phyloP scores from a whole-genome alignment of 2,329 filamentous ascomycete species.

The Hypocreales sp. region DNA sequence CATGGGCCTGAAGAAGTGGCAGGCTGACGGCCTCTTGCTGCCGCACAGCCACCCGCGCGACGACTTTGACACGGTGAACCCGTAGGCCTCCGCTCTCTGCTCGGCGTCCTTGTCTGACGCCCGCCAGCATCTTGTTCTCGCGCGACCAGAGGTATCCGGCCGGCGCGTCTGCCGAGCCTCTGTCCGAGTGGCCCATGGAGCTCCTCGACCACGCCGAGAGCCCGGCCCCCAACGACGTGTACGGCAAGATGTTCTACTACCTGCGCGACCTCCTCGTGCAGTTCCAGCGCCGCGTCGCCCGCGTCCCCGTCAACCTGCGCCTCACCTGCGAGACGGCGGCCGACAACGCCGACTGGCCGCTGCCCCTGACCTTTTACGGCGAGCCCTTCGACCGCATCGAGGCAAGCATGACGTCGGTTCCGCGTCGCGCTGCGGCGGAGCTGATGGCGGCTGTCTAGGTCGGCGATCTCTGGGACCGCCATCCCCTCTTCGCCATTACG shows the following conservation, averaged over 20 bases:
- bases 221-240: constrained; percentile 9
- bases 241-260: constrained; percentile 14
- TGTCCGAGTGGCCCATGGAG: constrained; percentile 13
- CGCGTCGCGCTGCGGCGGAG: too few species aligned
- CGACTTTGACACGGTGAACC: constrained; percentile 6
- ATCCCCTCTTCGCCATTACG: constrained; percentile 3
- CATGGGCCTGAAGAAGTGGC: constrained; percentile 7
- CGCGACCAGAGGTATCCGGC: neutral
- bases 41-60: constrained; percentile 8
- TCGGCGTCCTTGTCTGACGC: too few species aligned
- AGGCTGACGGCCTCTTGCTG: constrained; percentile 8
- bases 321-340: neutral
- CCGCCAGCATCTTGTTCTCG: constrained; percentile 6
- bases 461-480: constrained; percentile 6
- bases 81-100: constrained; percentile 10
- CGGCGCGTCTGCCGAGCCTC: constrained; percentile 8
- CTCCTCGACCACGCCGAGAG: constrained; percentile 6
- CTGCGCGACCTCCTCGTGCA: constrained; percentile 6
- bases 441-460: too few species aligned
- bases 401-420: constrained; percentile 1
- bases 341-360: neutral
- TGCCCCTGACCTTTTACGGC: neutral
- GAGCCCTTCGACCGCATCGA: constrained; percentile 7
- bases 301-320: constrained; percentile 1
- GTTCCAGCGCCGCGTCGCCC: constrained; percentile 6